Percentiles rank a stretch among this genome's conserved stretches.
Conservation (phyloP, 164 flowering plant species). For the Kalanchoe fedtschenkoi region DNA sequence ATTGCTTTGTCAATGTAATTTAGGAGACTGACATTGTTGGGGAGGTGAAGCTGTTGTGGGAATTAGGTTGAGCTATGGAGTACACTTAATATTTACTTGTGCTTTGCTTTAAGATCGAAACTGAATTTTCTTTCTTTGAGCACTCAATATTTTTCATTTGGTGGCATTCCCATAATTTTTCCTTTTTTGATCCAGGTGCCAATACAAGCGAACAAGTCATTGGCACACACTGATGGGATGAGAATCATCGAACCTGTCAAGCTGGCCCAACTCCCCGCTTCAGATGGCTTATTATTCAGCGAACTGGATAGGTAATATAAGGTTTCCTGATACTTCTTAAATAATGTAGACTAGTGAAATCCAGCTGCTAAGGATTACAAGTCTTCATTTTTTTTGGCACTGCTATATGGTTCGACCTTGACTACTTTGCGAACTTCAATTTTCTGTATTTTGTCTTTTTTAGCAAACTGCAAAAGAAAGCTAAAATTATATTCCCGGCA, state of each 20-base stretch:
- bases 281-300: slow-evolving; percentile 5
- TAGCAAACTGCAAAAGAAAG: no score
- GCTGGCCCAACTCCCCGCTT: slow-evolving; percentile 1
- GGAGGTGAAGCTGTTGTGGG: background rate
- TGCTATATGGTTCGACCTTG: background rate
- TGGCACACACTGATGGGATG: slow-evolving; percentile 6
- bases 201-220: slow-evolving; percentile 6
- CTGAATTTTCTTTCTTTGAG: background rate
- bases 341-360: background rate
- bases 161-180: background rate
- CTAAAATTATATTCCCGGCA: no score
- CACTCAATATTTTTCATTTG: background rate
- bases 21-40: background rate
- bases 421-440: no score
- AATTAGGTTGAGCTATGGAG: background rate
- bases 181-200: background rate
- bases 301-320: slow-evolving; percentile 6
- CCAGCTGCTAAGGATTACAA: background rate
- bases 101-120: no score
- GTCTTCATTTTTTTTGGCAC: background rate
- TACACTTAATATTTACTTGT: no score
- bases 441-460: no score
- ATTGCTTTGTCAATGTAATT: background rate
- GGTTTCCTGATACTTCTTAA: background rate
- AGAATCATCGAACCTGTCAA: slow-evolving; percentile 6